Percentiles rank a stretch among this genome's conserved stretches.
phyloP scores from a whole-genome alignment of 208 protist species.

The Naegleria gruberi region DNA sequence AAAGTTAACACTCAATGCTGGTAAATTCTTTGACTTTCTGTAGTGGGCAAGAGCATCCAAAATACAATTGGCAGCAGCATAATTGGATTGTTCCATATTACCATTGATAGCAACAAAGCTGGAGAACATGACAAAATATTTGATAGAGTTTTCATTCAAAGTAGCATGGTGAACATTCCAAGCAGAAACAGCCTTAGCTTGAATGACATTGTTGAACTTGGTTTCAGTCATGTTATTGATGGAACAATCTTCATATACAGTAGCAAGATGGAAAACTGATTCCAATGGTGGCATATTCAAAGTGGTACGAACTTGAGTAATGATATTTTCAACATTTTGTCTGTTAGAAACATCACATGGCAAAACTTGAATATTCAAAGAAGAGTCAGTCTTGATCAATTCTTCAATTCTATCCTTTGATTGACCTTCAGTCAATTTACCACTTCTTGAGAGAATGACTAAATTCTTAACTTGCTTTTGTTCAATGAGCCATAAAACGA shows the following conservation, averaged over 20 bases:
- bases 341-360: background rate
- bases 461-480: background rate
- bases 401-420: background rate
- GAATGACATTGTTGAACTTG: conserved; percentile 33
- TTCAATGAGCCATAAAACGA: background rate
- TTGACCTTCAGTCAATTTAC: background rate
- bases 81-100: conserved; percentile 40
- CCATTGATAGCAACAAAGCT: conserved; percentile 39
- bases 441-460: background rate
- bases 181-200: conserved; percentile 42
- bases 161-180: conserved; percentile 24
- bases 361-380: background rate
- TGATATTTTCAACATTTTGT: background rate
- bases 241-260: conserved; percentile 38
- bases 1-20: conserved; percentile 36
- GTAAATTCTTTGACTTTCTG: conserved; percentile 30
- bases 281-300: background rate
- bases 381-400: background rate
- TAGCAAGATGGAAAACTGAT: conserved; percentile 40
- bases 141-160: background rate
- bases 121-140: conserved; percentile 44
- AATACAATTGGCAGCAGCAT: conserved; percentile 41
- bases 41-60: conserved; percentile 35
- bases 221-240: conserved; percentile 29
- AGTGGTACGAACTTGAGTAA: background rate